Percentiles rank a stretch among this genome's conserved stretches.
These are phyloP conservation scores for Favolaschia claudopus DNA, from an alignment of 768 basidiomycete species.

Conservation along the genomic window DNA sequence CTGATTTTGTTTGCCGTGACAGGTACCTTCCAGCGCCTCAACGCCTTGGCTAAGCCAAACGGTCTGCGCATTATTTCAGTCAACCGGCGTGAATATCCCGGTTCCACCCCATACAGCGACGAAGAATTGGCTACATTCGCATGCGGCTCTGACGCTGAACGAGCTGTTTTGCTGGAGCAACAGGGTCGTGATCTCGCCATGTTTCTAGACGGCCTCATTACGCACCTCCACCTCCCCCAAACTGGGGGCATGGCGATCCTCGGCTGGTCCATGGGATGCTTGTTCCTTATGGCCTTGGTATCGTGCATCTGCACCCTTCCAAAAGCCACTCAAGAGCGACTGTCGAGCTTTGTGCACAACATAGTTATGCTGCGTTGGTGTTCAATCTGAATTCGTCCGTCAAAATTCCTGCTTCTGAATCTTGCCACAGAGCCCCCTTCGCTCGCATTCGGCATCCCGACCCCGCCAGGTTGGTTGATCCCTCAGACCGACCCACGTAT, in stretches of 20 bases:
- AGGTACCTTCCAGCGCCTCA: constrained; percentile 36
- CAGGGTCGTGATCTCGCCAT: constrained; percentile 39
- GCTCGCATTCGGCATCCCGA: constrained; percentile 25
- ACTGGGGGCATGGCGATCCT: constrained; percentile 30
- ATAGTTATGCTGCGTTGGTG: constrained; percentile 31
- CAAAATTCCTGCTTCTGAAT: neutral
- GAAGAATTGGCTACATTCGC: constrained; percentile 30
- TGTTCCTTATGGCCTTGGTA: constrained; percentile 32
- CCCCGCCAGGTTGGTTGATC: constrained; percentile 23
- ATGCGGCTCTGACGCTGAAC: constrained; percentile 25
- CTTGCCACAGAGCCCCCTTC: constrained; percentile 30
- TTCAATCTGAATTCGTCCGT: neutral
- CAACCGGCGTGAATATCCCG: constrained; percentile 45
- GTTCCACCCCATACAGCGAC: constrained; percentile 37
- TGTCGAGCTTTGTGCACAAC: constrained; percentile 30
- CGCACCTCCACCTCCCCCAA: constrained; percentile 24
- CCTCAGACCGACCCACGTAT: constrained; percentile 35
- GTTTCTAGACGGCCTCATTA: constrained; percentile 36
- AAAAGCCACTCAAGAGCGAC: constrained; percentile 16
- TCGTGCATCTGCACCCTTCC: constrained; percentile 29
- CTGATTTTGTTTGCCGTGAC: too few relatives aligned
- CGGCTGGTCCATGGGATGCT: constrained; percentile 41
- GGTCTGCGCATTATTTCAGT: constrained; percentile 36
- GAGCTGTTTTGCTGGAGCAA: constrained; percentile 28
- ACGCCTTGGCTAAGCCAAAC: constrained; percentile 22